Conservation (phyloP, 805 yeast species). For the Candida coleopterorum region DNA sequence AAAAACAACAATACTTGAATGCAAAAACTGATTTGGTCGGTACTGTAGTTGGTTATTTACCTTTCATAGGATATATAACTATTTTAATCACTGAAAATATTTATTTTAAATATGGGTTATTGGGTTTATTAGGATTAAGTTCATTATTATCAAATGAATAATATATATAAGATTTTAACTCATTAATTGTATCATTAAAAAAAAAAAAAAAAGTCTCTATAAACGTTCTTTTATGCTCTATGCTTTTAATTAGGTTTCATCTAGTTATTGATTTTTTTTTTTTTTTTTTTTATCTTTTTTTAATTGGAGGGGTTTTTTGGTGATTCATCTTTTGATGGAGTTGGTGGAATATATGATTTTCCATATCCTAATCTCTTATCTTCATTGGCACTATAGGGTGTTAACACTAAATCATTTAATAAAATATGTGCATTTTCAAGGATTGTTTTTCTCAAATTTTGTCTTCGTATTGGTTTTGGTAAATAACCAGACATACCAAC, state of each 20-base stretch:
- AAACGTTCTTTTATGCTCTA: background rate
- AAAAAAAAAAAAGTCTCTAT: conserved; percentile 1
- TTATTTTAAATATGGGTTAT: conserved; percentile 71
- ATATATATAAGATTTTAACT: background rate
- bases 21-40: conserved; percentile 80
- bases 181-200: conserved; percentile 1
- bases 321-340: background rate
- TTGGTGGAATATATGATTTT: conserved; percentile 8
- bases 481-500: conserved; percentile 94
- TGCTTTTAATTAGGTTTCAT: background rate
- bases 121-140: conserved; percentile 70
- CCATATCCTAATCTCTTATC: conserved; percentile 24
- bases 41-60: conserved; percentile 87
- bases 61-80: conserved; percentile 85
- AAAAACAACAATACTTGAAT: conserved; percentile 69
- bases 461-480: conserved; percentile 80
- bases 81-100: conserved; percentile 85
- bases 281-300: background rate
- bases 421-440: conserved; percentile 39
- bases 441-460: conserved; percentile 56
- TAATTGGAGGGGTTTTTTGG: background rate
- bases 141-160: conserved; percentile 46
- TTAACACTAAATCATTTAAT: conserved; percentile 24
- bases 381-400: conserved; percentile 27
- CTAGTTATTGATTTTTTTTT: background rate